Evolutionary conservation across 306 rosid species (phyloP), one percentile per base, ranked within the genome.

Genomic region (Cicer judaicum): DNA sequence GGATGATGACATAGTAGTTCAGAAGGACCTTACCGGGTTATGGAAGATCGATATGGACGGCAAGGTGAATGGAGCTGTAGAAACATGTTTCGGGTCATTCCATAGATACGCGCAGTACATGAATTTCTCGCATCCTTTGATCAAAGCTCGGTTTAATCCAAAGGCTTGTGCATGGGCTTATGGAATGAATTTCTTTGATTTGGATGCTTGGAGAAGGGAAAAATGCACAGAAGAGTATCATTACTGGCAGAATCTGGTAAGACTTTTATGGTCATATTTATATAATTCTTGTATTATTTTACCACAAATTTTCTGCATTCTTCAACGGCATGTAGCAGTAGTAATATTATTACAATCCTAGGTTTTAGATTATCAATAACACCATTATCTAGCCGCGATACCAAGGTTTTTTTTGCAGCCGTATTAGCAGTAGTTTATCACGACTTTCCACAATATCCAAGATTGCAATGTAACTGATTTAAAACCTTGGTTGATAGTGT

Each of bases 111-210:
- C 95, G 2, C 95, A 91, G 79, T 91, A 89, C 84, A 89, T 91
- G 95, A 91, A 91, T 77, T 91, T 91, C 89, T 91, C 97, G 1
- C 94, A 91, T 70, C 97, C 97, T 7, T 82, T 89, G 84, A 91
- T 91, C 46, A 89, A 87, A 83, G 89, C 87, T 75, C 88, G 78
- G 79, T 91, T 91, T 66, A 86, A 88, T 69, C 97, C 97, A 10
- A 91, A 91, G 70, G 84, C 94, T 5, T 91, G 97, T 14, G 97
- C 95, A 2, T 91, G 97, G 97, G 97, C 97, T 59, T 89, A 91
- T 82, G 97, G 95, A 65, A 91, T 91, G 97, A 91, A 91, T 82
- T 89, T 89, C 81, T 91, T 91, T 77, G 97, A 91, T 88, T 70
- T 91, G 77, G 95, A 91, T 83, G 97, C 94, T 53, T 91, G 97